These are phyloP conservation scores for Durio zibethinus DNA, from an alignment of 345 rosid species.

Conservation along the genomic window DNA sequence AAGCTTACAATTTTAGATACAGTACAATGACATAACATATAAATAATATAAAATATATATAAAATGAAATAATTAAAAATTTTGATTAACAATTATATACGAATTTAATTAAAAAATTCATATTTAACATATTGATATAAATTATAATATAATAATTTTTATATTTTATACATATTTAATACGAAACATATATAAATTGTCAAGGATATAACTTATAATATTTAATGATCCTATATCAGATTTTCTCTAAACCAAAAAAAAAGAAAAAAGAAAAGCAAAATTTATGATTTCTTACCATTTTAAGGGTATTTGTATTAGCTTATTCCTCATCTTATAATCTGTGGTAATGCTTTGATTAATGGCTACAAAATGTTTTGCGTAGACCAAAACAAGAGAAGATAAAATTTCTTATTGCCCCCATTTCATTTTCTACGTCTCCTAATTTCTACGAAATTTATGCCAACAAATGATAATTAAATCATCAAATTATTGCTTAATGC, in stretches of 20 bases:
- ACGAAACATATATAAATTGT: too few relatives aligned
- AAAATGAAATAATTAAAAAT: too few relatives aligned
- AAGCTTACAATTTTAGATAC: too few relatives aligned
- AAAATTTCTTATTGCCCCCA: not conserved
- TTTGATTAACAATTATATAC: too few relatives aligned
- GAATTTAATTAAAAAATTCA: too few relatives aligned
- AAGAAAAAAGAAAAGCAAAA: not conserved
- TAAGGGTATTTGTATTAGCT: not conserved
- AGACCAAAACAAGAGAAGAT: not conserved
- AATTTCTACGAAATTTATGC: not conserved
- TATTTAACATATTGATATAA: too few relatives aligned
- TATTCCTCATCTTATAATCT: not conserved
- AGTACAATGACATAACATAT: too few relatives aligned
- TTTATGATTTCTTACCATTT: not conserved
- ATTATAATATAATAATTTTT: too few relatives aligned
- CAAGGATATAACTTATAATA: too few relatives aligned
- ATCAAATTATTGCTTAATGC: not conserved
- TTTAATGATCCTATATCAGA: not conserved
- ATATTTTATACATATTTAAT: too few relatives aligned
- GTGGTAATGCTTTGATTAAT: too few relatives aligned
- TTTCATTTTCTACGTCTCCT: not conserved
- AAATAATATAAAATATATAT: too few relatives aligned
- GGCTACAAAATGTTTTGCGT: not conserved
- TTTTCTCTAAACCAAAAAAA: not conserved
- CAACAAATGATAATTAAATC: not conserved